Conservation (phyloP, 208 protist species). For the Trypanosoma theileri region DNA sequence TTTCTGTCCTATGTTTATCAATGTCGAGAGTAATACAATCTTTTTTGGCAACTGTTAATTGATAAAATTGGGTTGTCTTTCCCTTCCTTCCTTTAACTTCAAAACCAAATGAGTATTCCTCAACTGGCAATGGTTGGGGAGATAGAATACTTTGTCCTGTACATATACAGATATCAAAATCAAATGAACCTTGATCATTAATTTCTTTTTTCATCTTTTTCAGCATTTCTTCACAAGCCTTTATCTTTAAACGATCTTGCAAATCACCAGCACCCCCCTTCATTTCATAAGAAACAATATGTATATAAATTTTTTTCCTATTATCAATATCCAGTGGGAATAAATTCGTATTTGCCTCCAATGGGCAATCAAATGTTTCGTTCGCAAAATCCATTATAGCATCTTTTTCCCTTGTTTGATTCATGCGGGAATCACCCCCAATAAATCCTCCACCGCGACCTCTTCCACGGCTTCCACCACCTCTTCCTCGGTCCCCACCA, state of each 20-base stretch:
- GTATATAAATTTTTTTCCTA: conserved; percentile 6
- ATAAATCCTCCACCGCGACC: neutral
- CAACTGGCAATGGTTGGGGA: neutral
- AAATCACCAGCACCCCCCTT: conserved; percentile 15
- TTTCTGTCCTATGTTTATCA: conserved; percentile 5
- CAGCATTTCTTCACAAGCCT: conserved; percentile 6
- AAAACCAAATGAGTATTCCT: conserved; percentile 17
- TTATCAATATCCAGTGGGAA: conserved; percentile 8
- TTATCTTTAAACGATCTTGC: conserved; percentile 5
- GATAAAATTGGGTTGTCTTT: neutral
- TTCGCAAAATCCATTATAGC: conserved; percentile 5
- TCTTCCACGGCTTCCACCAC: neutral
- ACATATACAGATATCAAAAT: conserved; percentile 13
- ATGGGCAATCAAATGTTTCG: neutral
- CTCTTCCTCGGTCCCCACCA: neutral
- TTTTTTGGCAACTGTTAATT: neutral
- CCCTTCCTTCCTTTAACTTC: neutral
- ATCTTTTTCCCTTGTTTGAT: conserved; percentile 3
- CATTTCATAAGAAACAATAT: conserved; percentile 21
- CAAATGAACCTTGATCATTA: conserved; percentile 1
- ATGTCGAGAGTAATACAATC: neutral
- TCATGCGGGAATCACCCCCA: neutral
- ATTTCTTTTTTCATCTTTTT: conserved; percentile 12
- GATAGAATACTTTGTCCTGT: conserved; percentile 15
- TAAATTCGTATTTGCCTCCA: conserved; percentile 11